These are phyloP conservation scores for Eudorina sp. DNA, from an alignment of 139 green algal species.

Conservation along the genomic window DNA sequence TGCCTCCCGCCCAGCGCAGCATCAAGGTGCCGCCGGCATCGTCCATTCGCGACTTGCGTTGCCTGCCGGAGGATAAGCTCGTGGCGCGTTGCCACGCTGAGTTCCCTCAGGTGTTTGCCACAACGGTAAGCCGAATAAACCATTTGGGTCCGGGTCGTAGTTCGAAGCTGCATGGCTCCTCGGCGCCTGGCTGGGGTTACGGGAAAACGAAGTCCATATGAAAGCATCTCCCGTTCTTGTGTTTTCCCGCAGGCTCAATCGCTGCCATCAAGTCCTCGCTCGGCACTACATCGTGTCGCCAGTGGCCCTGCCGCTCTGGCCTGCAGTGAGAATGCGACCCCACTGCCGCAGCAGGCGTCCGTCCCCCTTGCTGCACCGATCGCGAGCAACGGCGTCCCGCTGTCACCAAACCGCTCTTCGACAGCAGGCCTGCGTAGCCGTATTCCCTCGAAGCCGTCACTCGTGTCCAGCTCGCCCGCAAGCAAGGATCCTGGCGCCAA, in stretches of 20 bases:
- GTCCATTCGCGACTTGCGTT: slow-evolving; percentile 56
- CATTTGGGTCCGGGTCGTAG: too few relatives aligned
- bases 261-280: neutral
- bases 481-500: slow-evolving; percentile 26
- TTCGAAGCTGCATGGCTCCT: too few relatives aligned
- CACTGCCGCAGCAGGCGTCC: neutral
- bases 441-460: slow-evolving; percentile 40
- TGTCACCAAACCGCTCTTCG: slow-evolving; percentile 11
- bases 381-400: neutral
- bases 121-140: neutral
- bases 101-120: slow-evolving; percentile 49
- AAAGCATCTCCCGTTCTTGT: too few relatives aligned
- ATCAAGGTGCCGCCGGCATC: slow-evolving; percentile 9
- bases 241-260: neutral
- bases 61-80: slow-evolving; percentile 61
- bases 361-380: neutral
- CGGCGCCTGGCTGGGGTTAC: too few relatives aligned
- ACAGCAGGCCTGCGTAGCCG: slow-evolving; percentile 29
- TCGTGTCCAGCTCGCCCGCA: slow-evolving; percentile 22
- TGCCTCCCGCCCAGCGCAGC: neutral
- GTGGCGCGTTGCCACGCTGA: slow-evolving; percentile 57
- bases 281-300: neutral
- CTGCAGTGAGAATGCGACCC: slow-evolving; percentile 5
- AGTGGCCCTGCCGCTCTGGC: neutral
- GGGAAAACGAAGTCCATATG: too few relatives aligned